These are phyloP conservation scores for Erodium trifolium DNA, from an alignment of 441 rosid genomes.

Conservation along the genomic window DNA sequence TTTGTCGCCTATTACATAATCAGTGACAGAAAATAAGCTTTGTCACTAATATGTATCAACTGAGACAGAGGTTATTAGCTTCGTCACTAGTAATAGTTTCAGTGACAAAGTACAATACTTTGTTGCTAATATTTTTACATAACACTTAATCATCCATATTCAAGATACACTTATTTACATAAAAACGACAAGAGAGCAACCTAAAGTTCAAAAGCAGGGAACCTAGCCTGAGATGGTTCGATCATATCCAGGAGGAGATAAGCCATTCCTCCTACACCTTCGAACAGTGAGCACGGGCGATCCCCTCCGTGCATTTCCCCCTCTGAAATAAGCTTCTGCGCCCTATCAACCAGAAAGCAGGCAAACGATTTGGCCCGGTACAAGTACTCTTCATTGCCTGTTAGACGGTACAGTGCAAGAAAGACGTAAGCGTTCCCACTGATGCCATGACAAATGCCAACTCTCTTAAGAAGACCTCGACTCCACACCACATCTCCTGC, in stretches of 20 bases:
- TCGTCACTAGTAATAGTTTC: no score
- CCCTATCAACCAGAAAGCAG: constrained; percentile 52
- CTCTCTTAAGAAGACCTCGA: constrained; percentile 54
- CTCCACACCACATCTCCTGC: constrained; percentile 59
- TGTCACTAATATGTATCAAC: no score
- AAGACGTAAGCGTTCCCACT: constrained; percentile 55
- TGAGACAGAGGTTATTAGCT: no score
- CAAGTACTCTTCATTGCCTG: constrained; percentile 37
- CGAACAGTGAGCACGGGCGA: constrained; percentile 50
- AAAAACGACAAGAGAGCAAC: background rate
- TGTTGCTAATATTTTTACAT: no score
- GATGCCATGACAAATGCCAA: constrained; percentile 66
- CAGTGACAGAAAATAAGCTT: no score
- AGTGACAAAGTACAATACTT: no score
- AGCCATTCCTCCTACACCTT: constrained; percentile 77
- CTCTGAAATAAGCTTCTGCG: constrained; percentile 37
- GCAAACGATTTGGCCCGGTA: constrained; percentile 54
- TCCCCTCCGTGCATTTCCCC: constrained; percentile 69
- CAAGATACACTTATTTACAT: background rate
- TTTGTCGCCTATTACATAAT: no score
- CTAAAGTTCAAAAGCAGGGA: constrained; percentile 61
- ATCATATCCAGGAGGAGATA: constrained; percentile 58
- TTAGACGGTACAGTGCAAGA: constrained; percentile 44
- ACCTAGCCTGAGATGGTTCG: constrained; percentile 51
- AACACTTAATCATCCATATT: background rate